Evolutionary conservation across 768 basidiomycete species (phyloP).

Genomic region (Termitomyces sp.): DNA sequence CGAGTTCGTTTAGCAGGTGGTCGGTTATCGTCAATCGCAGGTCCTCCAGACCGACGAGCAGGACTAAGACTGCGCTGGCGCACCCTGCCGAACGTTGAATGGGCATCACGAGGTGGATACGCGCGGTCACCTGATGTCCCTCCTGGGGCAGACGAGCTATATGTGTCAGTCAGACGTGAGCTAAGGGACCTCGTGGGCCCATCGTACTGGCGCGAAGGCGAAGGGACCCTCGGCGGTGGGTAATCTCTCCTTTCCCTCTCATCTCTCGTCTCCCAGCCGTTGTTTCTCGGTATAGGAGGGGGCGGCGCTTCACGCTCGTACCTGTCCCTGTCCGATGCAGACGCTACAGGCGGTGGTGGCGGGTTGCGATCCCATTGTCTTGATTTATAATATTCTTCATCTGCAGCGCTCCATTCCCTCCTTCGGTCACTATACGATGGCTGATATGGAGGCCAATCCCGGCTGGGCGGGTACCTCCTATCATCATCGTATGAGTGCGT

Average conservation of each 20-base stretch:
- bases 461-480: constrained; percentile 22
- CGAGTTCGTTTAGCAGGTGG: constrained; percentile 41
- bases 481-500: constrained; percentile 28
- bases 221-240: constrained; percentile 13
- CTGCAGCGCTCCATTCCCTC: constrained; percentile 22
- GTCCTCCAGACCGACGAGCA: constrained; percentile 22
- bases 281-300: constrained; percentile 10
- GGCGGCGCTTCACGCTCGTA: constrained; percentile 28
- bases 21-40: constrained; percentile 30
- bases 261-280: constrained; percentile 35
- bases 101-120: constrained; percentile 9
- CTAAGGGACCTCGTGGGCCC: constrained; percentile 9
- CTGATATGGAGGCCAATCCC: constrained; percentile 23
- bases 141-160: not conserved
- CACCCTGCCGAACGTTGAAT: constrained; percentile 28
- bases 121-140: constrained; percentile 10
- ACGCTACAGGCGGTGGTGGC: constrained; percentile 14
- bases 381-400: constrained; percentile 35
- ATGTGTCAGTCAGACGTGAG: constrained; percentile 16
- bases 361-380: constrained; percentile 29
- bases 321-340: constrained; percentile 26
- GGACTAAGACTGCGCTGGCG: constrained; percentile 43
- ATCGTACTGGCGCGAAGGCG: constrained; percentile 14
- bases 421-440: constrained; percentile 17
- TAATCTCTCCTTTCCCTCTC: constrained; percentile 30